Base-by-base conservation (phyloP, 495 filamentous ascomycete genomes). In the Xylona heveae region DNA sequence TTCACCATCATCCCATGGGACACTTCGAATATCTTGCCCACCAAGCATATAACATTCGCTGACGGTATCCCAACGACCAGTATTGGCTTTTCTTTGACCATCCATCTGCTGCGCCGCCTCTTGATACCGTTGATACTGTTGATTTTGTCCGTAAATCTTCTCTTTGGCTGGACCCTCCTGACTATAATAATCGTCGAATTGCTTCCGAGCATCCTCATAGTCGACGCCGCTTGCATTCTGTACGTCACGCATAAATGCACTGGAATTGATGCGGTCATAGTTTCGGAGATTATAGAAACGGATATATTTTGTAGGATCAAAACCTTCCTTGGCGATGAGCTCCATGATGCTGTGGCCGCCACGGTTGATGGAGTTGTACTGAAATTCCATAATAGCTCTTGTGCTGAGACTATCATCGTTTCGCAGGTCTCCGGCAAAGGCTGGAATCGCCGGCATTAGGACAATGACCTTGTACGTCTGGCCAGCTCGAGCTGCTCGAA, bases 311-410 rank as follows among this genome's bases (percentile, higher is more conserved):
- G 68, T 68, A 0, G 71, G 67, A 36, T 82, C 63, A 33, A 78
- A 64, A 0, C 83, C 84, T 23, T 65, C 66, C 39, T 68, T 68
- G 30, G 62, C 60, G 34, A 92, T 64, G 14, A 60, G 48, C 51
- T 92, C 82, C 56, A 90, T 74, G 39, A 93, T 93, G 42, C 73
- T 81, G 52, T 75, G 57, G 2, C 80, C 81, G 20, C 79, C 79
- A n/a, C 88, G 69, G 51, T 74, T 84, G 55, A 95, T 93, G 27
- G 67, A 74, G 46, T 76, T 63, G 51, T 93, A 85, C 47, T 85
- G 80, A 56, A 78, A 93, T 49, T 93, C 81, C 81, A 95, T 93
- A 49, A 95, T 93, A 0, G 84, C 84, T 1, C 85, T 65, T 7
- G 85, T 93, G 5, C 79, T 78, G 2, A 93, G 66, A 25, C 73